phyloP scores from a whole-genome alignment of 106 monocot species.

The Dactylorhiza incarnata region DNA sequence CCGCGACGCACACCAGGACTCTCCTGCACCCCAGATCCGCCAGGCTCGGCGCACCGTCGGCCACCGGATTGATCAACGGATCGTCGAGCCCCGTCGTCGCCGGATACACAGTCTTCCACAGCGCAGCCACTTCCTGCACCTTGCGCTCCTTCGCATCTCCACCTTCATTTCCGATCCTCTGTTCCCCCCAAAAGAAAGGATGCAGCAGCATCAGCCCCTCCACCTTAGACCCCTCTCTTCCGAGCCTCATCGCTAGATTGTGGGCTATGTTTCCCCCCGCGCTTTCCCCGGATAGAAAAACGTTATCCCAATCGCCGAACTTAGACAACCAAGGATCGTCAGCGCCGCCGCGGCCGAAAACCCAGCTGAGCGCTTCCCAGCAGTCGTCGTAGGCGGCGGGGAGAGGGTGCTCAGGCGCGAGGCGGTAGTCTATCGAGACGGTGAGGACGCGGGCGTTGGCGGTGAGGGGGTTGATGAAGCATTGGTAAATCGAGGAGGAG shows the following conservation, averaged over 20 bases:
- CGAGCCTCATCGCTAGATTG: constrained; percentile 17
- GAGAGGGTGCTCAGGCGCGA: constrained; percentile 2
- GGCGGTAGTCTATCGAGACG: neutral
- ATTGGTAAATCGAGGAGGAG: neutral
- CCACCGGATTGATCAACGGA: constrained; percentile 7
- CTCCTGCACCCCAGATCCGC: constrained; percentile 10
- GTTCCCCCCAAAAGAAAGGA: constrained; percentile 12
- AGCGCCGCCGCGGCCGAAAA: neutral
- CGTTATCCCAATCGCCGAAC: constrained; percentile 19
- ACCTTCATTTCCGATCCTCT: constrained; percentile 2
- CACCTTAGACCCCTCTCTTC: neutral
- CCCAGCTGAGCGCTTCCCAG: neutral
- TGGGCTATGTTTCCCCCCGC: constrained; percentile 36
- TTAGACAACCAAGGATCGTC: constrained; percentile 23
- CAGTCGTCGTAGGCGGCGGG: constrained; percentile 1
- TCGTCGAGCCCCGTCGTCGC: constrained; percentile 6
- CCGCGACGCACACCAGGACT: constrained; percentile 21
- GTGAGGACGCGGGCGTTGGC: neutral
- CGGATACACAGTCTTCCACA: constrained; percentile 14
- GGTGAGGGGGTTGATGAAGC: neutral
- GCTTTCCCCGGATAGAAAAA: constrained; percentile 50
- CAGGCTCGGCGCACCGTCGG: neutral
- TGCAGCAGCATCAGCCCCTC: constrained; percentile 20
- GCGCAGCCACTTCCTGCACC: neutral
- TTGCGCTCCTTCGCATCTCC: neutral